Conservation (phyloP, 2,329 filamentous ascomycete genomes). For the Aspergillus fructus region DNA sequence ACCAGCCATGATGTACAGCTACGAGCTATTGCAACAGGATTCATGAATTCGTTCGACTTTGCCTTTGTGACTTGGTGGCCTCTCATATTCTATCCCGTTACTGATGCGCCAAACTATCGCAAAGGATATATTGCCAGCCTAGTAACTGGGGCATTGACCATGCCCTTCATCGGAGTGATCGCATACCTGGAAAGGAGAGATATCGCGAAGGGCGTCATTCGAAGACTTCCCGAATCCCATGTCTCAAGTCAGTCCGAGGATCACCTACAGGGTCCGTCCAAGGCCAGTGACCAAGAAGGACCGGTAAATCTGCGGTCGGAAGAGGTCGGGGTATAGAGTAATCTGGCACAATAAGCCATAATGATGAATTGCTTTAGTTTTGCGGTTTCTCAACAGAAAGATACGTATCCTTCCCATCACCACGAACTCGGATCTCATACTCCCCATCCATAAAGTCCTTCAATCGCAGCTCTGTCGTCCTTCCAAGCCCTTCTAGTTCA, state of each 20-base stretch:
- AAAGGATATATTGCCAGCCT: constrained; percentile 44
- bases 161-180: constrained; percentile 40
- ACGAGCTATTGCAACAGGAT: constrained; percentile 46
- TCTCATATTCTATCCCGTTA: constrained; percentile 43
- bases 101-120: constrained; percentile 40
- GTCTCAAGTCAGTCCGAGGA: neutral
- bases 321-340: neutral
- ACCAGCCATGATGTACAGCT: constrained; percentile 40
- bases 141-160: constrained; percentile 37
- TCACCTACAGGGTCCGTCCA: neutral
- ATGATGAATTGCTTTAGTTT: too few species aligned
- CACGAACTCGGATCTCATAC: constrained; percentile 60
- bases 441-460: constrained; percentile 89
- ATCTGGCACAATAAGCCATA: too few species aligned
- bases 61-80: constrained; percentile 46
- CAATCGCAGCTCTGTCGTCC: constrained; percentile 91
- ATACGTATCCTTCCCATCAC: neutral
- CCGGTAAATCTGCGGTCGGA: neutral
- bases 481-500: constrained; percentile 86
- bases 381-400: constrained; percentile 1
- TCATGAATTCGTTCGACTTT: constrained; percentile 48
- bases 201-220: constrained; percentile 3
- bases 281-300: neutral
- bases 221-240: neutral
- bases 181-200: constrained; percentile 31